phyloP scores from a whole-genome alignment of 495 filamentous ascomycete genomes.

The Lentithecium fluviatile region DNA sequence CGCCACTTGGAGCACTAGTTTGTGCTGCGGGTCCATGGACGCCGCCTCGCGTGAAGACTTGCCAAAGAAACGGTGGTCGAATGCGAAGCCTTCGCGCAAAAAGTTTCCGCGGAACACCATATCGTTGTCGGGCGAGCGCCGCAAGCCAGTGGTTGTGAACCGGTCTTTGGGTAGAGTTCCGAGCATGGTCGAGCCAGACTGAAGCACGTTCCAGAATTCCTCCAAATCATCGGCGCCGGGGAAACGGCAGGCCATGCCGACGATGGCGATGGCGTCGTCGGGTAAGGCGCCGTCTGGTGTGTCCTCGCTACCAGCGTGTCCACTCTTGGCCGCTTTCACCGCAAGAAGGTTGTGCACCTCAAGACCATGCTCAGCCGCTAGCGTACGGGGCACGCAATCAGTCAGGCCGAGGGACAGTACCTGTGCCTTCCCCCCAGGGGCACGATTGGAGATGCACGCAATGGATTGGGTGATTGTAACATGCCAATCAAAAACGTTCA shows the following conservation, averaged over 20 bases:
- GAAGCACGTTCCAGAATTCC: neutral
- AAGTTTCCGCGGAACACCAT: neutral
- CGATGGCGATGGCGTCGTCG: neutral
- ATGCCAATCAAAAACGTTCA: too few relatives aligned
- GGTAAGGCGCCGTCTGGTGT: neutral
- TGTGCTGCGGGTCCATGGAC: constrained; percentile 19
- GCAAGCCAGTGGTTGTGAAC: too few relatives aligned
- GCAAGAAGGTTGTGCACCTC: too few relatives aligned
- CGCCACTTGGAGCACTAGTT: constrained; percentile 8
- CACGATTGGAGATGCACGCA: too few relatives aligned
- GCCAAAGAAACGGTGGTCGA: constrained; percentile 28
- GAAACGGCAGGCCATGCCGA: neutral
- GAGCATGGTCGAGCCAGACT: neutral
- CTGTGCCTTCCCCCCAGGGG: too few relatives aligned
- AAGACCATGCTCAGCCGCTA: too few relatives aligned
- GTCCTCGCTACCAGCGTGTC: neutral
- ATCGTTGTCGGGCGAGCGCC: neutral
- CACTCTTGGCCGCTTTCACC: neutral
- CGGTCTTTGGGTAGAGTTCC: neutral
- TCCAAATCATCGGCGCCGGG: neutral
- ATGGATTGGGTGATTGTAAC: too few relatives aligned
- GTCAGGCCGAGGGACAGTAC: too few relatives aligned
- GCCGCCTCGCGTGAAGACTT: constrained; percentile 9
- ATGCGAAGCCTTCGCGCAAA: constrained; percentile 1
- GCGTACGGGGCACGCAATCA: too few relatives aligned